Evolutionary conservation across 306 rosid genomes (phyloP).

Genomic region (Cucumis melo): DNA sequence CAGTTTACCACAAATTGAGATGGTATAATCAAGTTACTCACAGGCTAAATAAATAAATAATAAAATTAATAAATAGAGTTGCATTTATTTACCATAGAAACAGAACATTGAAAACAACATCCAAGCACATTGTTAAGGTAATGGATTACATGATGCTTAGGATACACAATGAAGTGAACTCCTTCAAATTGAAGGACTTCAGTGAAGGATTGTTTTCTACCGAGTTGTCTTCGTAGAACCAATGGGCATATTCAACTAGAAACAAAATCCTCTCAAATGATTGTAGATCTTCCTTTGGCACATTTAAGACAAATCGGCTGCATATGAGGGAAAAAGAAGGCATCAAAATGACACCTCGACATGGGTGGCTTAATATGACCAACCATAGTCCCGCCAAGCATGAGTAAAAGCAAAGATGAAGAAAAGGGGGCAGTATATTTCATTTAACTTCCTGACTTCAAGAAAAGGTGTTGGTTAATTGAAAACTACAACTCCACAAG

Average conservation of each 20-base stretch:
- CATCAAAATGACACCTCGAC: background rate
- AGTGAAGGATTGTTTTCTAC: conserved; percentile 88
- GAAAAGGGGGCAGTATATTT: background rate
- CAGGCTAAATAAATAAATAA: too few relatives aligned
- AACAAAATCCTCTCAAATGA: conserved; percentile 93
- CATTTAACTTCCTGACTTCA: background rate
- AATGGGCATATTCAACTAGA: conserved; percentile 97
- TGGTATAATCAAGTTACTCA: background rate
- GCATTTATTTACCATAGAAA: background rate
- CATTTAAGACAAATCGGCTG: conserved; percentile 96
- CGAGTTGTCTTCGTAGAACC: conserved; percentile 97
- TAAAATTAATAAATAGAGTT: too few relatives aligned
- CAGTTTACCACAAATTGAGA: background rate
- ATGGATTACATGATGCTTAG: conserved; percentile 11
- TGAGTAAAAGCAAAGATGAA: background rate
- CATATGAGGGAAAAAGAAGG: conserved; percentile 5
- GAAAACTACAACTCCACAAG: background rate
- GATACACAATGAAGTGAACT: conserved; percentile 92
- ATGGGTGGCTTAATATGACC: background rate
- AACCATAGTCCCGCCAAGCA: background rate
- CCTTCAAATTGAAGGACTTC: conserved; percentile 87
- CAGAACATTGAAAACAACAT: background rate
- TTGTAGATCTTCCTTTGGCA: conserved; percentile 91
- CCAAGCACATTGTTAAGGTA: background rate
- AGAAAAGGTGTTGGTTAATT: background rate